phyloP scores from a whole-genome alignment of 176 grass and related monocot genomes.

The Chloris gayana region DNA sequence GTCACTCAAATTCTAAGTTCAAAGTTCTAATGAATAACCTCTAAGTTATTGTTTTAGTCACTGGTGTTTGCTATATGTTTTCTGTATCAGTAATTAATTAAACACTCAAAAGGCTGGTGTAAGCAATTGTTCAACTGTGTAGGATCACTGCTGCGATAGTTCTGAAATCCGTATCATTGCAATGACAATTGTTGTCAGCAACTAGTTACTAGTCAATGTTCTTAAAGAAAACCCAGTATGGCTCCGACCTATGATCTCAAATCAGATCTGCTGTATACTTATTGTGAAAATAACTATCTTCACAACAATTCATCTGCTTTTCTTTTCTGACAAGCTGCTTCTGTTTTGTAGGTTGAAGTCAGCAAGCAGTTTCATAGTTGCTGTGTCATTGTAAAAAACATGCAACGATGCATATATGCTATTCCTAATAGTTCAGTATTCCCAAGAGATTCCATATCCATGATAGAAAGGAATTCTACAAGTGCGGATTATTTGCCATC shows the following conservation, averaged over 20 bases:
- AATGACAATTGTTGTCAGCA: not conserved
- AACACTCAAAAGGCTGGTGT: not conserved
- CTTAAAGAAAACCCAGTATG: not conserved
- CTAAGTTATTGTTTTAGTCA: not conserved
- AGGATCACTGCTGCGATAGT: not conserved
- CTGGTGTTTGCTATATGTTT: not conserved
- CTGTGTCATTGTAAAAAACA: slow-evolving; percentile 81
- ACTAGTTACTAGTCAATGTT: not conserved
- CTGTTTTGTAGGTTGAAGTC: slow-evolving; percentile 73
- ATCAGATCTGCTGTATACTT: slow-evolving; percentile 20
- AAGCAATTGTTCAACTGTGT: slow-evolving; percentile 18
- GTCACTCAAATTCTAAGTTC: not conserved
- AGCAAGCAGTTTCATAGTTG: slow-evolving; percentile 77
- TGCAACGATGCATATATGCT: slow-evolving; percentile 97
- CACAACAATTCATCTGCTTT: not conserved
- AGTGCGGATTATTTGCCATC: slow-evolving; percentile 52
- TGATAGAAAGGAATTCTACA: slow-evolving; percentile 45
- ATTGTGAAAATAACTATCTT: not conserved
- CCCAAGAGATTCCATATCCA: slow-evolving; percentile 51
- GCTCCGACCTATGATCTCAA: slow-evolving; percentile 10
- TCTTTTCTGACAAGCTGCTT: slow-evolving; percentile 29
- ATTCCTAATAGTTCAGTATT: slow-evolving; percentile 80
- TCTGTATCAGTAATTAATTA: slow-evolving; percentile 16
- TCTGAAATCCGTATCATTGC: not conserved
- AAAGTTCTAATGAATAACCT: not conserved